phyloP scores from a whole-genome alignment of 1,284 basidiomycete species.

The Volvariella surrecta region DNA sequence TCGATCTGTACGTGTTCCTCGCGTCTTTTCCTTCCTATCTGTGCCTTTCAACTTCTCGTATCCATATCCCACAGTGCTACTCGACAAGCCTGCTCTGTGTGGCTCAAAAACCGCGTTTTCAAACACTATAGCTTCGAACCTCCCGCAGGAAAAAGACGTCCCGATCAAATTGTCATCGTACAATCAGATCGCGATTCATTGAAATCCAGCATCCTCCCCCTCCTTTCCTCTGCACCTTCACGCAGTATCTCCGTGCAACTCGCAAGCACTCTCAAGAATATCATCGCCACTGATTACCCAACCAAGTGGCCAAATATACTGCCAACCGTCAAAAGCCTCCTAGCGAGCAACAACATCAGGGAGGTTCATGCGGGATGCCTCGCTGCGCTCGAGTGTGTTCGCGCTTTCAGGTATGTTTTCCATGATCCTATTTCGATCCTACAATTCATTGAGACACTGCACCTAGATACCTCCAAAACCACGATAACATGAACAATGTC shows the following conservation, averaged over 20 bases:
- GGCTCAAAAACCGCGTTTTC: conserved; percentile 79
- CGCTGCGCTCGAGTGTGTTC: conserved; percentile 64
- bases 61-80: conserved; percentile 41
- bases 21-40: conserved; percentile 21
- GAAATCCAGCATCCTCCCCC: conserved; percentile 53
- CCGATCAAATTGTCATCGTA: conserved; percentile 54
- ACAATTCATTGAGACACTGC: neutral
- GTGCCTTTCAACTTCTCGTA: conserved; percentile 7
- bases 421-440: neutral
- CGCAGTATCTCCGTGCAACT: conserved; percentile 70
- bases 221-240: conserved; percentile 60
- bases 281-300: conserved; percentile 70
- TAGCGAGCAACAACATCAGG: conserved; percentile 53
- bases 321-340: conserved; percentile 51
- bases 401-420: conserved; percentile 46
- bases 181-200: conserved; percentile 62
- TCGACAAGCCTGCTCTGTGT: conserved; percentile 74
- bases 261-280: conserved; percentile 57
- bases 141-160: conserved; percentile 29
- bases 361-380: conserved; percentile 76
- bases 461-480: conserved; percentile 58
- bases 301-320: conserved; percentile 63
- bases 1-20: conserved; percentile 62
- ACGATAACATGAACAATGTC: conserved; percentile 49
- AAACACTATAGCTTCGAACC: conserved; percentile 48